A percentile compares a stretch with the other conserved stretches of the same genome.
phyloP scores from a whole-genome alignment of 1,284 basidiomycete species.

The Chondrostereum purpureum region DNA sequence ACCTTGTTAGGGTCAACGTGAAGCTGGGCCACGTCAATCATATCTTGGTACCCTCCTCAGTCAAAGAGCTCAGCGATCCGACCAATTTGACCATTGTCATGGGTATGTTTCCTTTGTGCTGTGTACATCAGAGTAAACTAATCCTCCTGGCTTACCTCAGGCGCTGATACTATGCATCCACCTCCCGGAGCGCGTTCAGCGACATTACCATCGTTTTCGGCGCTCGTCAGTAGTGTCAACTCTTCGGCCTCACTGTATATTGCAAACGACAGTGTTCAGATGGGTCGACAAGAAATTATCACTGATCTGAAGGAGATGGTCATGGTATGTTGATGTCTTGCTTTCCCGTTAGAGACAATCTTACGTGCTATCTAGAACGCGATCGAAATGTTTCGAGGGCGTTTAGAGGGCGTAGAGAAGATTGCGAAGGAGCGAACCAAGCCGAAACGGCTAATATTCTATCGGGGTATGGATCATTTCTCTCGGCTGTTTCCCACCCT shows the following conservation, averaged over 20 bases:
- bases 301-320: constrained; percentile 46
- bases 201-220: constrained; percentile 47
- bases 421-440: constrained; percentile 25
- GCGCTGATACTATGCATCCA: constrained; percentile 59
- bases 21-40: constrained; percentile 11
- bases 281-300: constrained; percentile 49
- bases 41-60: constrained; percentile 34
- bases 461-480: constrained; percentile 32
- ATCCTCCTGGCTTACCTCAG: constrained; percentile 17
- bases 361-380: constrained; percentile 24
- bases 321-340: constrained; percentile 23
- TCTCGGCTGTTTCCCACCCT: background rate
- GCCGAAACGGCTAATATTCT: constrained; percentile 51
- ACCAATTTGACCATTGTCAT: constrained; percentile 47
- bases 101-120: constrained; percentile 27
- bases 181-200: constrained; percentile 42
- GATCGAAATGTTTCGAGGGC: constrained; percentile 31
- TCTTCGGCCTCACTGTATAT: constrained; percentile 46
- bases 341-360: background rate
- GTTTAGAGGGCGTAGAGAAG: constrained; percentile 25
- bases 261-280: constrained; percentile 44
- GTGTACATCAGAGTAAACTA: background rate
- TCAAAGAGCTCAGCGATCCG: constrained; percentile 33
- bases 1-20: constrained; percentile 5
- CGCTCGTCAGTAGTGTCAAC: constrained; percentile 55